A percentile compares a stretch with the other conserved stretches of the same genome.
Conservation (phyloP, 2,329 filamentous ascomycete species). For the Cladophialophora carrionii region DNA sequence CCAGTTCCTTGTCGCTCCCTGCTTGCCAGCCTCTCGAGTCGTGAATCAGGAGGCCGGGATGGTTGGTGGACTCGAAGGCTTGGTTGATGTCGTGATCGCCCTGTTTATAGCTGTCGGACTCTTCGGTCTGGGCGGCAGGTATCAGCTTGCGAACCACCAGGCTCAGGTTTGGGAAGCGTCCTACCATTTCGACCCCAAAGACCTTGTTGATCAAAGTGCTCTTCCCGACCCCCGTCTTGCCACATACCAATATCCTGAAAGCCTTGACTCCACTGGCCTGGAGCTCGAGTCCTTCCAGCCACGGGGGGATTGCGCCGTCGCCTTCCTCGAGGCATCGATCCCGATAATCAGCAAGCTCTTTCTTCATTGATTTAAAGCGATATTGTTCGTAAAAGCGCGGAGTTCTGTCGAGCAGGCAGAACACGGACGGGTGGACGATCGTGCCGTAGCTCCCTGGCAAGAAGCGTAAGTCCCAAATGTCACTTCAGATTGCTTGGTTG, state of each 20-base stretch:
- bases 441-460: constrained; percentile 37
- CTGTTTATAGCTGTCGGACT: constrained; percentile 39
- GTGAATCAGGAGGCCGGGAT: constrained; percentile 44
- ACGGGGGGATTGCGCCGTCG: constrained; percentile 38
- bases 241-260: constrained; percentile 44
- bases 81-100: constrained; percentile 43
- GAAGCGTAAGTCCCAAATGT: background rate
- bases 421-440: constrained; percentile 44
- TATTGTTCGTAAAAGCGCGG: constrained; percentile 40
- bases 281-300: constrained; percentile 38
- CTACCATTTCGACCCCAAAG: constrained; percentile 42
- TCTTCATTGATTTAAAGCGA: constrained; percentile 37
- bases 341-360: constrained; percentile 33
- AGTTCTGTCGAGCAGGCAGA: constrained; percentile 41
- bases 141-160: constrained; percentile 34
- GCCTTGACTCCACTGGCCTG: constrained; percentile 39
- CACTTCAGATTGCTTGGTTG: background rate
- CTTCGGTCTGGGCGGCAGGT: constrained; percentile 27
- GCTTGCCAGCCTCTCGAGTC: constrained; percentile 45
- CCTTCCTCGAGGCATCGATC: constrained; percentile 39
- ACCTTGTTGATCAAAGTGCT: constrained; percentile 43
- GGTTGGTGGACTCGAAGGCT: constrained; percentile 42
- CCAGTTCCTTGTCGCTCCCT: constrained; percentile 42
- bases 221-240: constrained; percentile 43
- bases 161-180: constrained; percentile 28